A percentile compares a stretch with the other conserved stretches of the same genome.
phyloP scores from a whole-genome alignment of 2,329 filamentous ascomycete genomes.

The Penicillium occitanis region DNA sequence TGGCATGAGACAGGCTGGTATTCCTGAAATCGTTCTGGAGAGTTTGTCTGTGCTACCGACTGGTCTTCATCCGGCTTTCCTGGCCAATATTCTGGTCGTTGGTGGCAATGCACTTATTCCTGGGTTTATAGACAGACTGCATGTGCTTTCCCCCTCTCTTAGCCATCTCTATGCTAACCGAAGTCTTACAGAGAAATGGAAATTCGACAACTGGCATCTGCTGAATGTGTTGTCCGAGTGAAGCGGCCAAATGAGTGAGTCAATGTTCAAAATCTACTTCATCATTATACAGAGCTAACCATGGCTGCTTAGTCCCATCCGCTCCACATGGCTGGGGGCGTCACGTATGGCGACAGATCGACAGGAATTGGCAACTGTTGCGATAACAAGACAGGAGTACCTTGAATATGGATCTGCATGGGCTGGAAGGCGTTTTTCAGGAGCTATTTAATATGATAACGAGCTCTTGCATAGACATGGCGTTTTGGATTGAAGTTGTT shows the following conservation, averaged over 20 bases:
- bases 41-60: slow-evolving; percentile 71
- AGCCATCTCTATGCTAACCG: slow-evolving; percentile 25
- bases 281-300: not conserved
- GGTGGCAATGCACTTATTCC: slow-evolving; percentile 79
- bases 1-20: slow-evolving; percentile 76
- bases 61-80: slow-evolving; percentile 77
- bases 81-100: slow-evolving; percentile 85
- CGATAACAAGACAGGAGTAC: slow-evolving; percentile 87
- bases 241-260: slow-evolving; percentile 63
- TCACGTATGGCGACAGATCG: slow-evolving; percentile 70
- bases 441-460: slow-evolving; percentile 22
- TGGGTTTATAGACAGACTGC: slow-evolving; percentile 78
- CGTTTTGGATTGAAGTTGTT: not conserved
- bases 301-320: slow-evolving; percentile 57
- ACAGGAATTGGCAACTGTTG: slow-evolving; percentile 62
- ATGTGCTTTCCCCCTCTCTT: slow-evolving; percentile 27
- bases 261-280: not conserved
- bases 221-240: slow-evolving; percentile 76
- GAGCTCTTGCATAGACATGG: not conserved
- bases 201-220: slow-evolving; percentile 67
- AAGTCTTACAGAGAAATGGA: slow-evolving; percentile 57
- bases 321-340: slow-evolving; percentile 83
- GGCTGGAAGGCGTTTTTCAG: slow-evolving; percentile 70
- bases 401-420: slow-evolving; percentile 77
- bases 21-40: slow-evolving; percentile 80